Percentiles rank a stretch among this genome's conserved stretches.
These are phyloP conservation scores for Myxozyma melibiosi DNA, from an alignment of 805 yeast species.

Conservation along the genomic window DNA sequence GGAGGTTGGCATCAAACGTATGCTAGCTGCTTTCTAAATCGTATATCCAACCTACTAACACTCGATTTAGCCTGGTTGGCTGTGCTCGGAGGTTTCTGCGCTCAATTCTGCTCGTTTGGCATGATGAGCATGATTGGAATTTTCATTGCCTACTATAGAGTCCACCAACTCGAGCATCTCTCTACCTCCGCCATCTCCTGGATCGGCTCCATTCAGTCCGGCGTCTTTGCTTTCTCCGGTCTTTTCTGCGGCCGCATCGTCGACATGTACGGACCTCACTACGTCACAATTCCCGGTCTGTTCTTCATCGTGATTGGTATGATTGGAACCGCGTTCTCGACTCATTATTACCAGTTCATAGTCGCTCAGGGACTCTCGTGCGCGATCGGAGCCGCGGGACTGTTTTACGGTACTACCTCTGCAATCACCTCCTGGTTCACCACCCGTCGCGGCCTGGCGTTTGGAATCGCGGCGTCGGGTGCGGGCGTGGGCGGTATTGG, in stretches of 20 bases:
- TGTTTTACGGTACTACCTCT: constrained; percentile 51
- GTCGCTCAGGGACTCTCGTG: constrained; percentile 55
- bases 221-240: constrained; percentile 24
- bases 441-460: constrained; percentile 49
- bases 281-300: constrained; percentile 35
- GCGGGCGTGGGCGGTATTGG: constrained; percentile 55
- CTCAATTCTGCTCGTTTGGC: constrained; percentile 63
- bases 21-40: background rate
- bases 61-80: constrained; percentile 51
- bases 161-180: constrained; percentile 18
- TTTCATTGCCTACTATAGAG: constrained; percentile 28
- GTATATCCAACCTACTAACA: background rate
- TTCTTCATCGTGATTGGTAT: constrained; percentile 36
- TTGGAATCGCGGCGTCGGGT: constrained; percentile 53
- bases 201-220: constrained; percentile 31
- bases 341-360: constrained; percentile 54
- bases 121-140: constrained; percentile 38
- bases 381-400: constrained; percentile 50
- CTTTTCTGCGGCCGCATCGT: constrained; percentile 26
- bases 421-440: constrained; percentile 52
- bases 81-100: constrained; percentile 57
- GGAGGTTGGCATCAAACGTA: constrained; percentile 21
- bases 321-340: constrained; percentile 43
- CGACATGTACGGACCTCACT: constrained; percentile 34
- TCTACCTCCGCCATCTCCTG: constrained; percentile 28